These are phyloP conservation scores for Exophiala phaeomuriformis DNA, from an alignment of 2,329 filamentous ascomycete species.

Conservation along the genomic window DNA sequence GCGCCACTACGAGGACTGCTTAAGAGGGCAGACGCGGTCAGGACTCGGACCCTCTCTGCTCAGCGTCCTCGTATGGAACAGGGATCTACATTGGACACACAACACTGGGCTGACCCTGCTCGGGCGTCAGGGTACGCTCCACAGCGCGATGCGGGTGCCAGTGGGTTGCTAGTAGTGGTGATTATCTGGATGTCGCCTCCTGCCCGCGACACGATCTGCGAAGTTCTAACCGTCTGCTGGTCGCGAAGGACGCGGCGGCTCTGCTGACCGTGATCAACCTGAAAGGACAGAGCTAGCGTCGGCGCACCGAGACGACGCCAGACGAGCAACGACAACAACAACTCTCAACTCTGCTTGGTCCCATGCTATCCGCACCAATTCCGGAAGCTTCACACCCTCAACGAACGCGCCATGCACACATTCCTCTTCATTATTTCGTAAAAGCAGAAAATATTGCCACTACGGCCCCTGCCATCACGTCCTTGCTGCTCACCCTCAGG, in stretches of 20 bases:
- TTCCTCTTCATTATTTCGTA: not conserved
- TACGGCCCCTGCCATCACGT: not conserved
- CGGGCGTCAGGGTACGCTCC: too few relatives aligned
- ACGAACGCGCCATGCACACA: not conserved
- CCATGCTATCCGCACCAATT: slow-evolving; percentile 1
- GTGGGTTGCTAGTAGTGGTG: too few relatives aligned
- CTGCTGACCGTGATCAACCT: not conserved
- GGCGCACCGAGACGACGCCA: slow-evolving; percentile 4
- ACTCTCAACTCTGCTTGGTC: not conserved
- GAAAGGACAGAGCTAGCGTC: not conserved
- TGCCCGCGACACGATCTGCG: not conserved
- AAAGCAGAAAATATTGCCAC: too few relatives aligned
- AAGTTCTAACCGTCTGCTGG: not conserved
- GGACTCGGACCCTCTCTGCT: too few relatives aligned
- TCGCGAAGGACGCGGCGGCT: not conserved
- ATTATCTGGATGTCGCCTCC: not conserved
- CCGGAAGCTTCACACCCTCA: slow-evolving; percentile 8
- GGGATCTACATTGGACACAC: too few relatives aligned
- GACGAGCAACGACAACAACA: not conserved
- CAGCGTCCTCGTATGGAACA: too few relatives aligned
- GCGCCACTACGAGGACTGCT: too few relatives aligned
- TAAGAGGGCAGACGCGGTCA: too few relatives aligned
- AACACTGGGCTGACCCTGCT: too few relatives aligned
- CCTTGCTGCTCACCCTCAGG: not conserved
- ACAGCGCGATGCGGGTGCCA: too few relatives aligned